A percentile compares a stretch with the other conserved stretches of the same genome.
phyloP scores from a whole-genome alignment of 306 rosid genomes.

The Abrus precatorius region DNA sequence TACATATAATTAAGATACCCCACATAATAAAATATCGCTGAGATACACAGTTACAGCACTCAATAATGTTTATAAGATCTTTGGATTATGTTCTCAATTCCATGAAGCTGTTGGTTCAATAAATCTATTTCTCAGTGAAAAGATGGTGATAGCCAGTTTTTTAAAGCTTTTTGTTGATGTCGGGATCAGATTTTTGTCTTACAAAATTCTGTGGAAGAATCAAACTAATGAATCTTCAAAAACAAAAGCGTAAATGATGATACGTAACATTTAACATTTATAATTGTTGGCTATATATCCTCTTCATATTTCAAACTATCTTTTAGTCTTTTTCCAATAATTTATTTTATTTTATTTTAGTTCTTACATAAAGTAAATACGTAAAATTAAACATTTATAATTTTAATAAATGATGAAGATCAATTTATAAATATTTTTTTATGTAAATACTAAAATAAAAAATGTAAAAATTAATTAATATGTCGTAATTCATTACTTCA shows the following conservation, averaged over 20 bases:
- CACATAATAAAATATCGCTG: conserved; percentile 39
- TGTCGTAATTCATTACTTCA: background rate
- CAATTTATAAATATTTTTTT: too few species aligned
- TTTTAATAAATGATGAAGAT: too few species aligned
- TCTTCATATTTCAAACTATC: background rate
- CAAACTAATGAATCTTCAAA: conserved; percentile 18
- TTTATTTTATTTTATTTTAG: background rate
- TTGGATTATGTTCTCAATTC: conserved; percentile 53
- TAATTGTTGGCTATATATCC: too few species aligned
- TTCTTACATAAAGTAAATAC: background rate
- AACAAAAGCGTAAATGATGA: background rate
- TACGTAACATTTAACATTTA: too few species aligned
- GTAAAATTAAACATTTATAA: too few species aligned
- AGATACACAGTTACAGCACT: conserved; percentile 43
- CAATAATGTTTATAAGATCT: conserved; percentile 49
- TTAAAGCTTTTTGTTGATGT: conserved; percentile 10
- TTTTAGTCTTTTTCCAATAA: too few species aligned
- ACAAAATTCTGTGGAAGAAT: conserved; percentile 3
- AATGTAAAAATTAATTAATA: too few species aligned
- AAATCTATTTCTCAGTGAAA: conserved; percentile 44
- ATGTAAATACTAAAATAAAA: too few species aligned
- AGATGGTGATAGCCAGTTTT: conserved; percentile 5
- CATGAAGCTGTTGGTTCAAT: conserved; percentile 40
- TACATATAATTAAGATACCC: conserved; percentile 34
- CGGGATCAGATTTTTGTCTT: conserved; percentile 22